Evolutionary conservation across 257 asterid species (phyloP), one percentile per base, ranked within the genome.

Genomic region (Plectranthus barbatus): DNA sequence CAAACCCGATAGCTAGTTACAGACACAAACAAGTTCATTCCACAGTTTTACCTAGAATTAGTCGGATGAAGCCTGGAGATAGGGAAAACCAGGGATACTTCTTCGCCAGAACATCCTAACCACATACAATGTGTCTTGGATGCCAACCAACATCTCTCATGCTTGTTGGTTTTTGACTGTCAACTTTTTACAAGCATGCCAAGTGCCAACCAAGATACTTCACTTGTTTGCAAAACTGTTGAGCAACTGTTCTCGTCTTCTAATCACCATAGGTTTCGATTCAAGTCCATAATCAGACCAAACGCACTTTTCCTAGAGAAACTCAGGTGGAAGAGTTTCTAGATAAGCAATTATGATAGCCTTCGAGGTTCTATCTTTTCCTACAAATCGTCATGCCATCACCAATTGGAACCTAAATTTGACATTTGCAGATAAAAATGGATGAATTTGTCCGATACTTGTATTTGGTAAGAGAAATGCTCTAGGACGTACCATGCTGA

Each of bases 341-440:
- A 10, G 14, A 37, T 19, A 20, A 34, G 52, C 44, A 36, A 45
- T 72, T 5, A 12, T 56, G 11, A 9, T 20, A 40, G 58, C 24
- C 31, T 62, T 33, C 21, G 4, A 13, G 40, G 47, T 23, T n/a
- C 75, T 76, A 83, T 68, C 81, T 74, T 76, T 86, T 90, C 66
- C 78, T 72, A 62, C 97, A 87, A 17, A 90, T 81, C 17, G 95
- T 87, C 84, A 90, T 83, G 60, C 97, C 95, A 71, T 90, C 97
- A 13, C 97, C 97, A 31, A 90, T 72, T 5, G 97, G 95, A 74
- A 87, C 88, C 94, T 87, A 23, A 56, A 51, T 15, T 60, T 8
- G n/a, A 2, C 12, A 54, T 26, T 62, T 31, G 17, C 13, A 2
- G 39, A 62, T 7, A n/a, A 52, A 52, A 39, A 29, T 41, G 34